phyloP scores from a whole-genome alignment of 2,329 filamentous ascomycete species.

The Helicocarpus griseus region DNA sequence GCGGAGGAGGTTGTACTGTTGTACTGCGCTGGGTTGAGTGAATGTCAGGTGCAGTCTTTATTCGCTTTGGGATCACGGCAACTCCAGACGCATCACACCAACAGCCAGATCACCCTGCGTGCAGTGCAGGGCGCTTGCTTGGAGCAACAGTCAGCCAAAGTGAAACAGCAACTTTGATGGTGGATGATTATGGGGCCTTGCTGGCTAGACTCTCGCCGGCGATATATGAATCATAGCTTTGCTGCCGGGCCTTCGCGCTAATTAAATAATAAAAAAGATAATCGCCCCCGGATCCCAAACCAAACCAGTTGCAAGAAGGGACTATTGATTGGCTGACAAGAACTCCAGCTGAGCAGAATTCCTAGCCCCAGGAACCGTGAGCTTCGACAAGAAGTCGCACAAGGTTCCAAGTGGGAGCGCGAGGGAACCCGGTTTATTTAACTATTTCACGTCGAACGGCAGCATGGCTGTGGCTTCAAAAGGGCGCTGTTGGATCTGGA shows the following conservation, averaged over 20 bases:
- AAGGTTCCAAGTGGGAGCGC: background rate
- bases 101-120: background rate
- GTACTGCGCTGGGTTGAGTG: no score
- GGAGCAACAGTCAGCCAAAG: background rate
- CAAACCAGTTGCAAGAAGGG: background rate
- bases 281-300: background rate
- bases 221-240: slow-evolving; percentile 4
- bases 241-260: background rate
- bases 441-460: background rate
- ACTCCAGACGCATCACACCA: slow-evolving; percentile 3
- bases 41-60: background rate
- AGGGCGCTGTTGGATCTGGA: no score
- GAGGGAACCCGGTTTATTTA: background rate
- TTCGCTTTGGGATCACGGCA: background rate
- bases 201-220: background rate
- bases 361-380: slow-evolving; percentile 1
- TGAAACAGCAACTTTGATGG: background rate
- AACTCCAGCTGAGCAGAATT: background rate
- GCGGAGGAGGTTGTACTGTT: no score
- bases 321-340: background rate
- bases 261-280: background rate
- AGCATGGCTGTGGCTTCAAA: background rate
- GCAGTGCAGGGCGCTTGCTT: slow-evolving; percentile 1
- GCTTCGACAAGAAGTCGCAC: slow-evolving; percentile 2
- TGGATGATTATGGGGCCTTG: background rate